These are phyloP conservation scores for Eucalyptus regnans DNA, from an alignment of 345 rosid species.

Conservation along the genomic window DNA sequence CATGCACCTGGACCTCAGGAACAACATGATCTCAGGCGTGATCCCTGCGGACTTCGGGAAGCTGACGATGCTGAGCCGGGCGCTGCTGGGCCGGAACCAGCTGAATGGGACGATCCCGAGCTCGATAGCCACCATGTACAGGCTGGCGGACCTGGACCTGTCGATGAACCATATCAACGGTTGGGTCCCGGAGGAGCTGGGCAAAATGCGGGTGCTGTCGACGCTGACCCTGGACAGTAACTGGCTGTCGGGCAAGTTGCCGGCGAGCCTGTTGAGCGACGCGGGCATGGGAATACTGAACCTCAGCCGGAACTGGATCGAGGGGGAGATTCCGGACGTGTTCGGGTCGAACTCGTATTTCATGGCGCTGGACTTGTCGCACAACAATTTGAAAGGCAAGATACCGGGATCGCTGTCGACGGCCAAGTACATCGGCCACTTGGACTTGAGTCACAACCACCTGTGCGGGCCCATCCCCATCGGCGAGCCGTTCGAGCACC, in stretches of 20 bases:
- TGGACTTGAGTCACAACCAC: conserved; percentile 83
- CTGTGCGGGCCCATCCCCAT: conserved; percentile 78
- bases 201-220: conserved; percentile 71
- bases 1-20: conserved; percentile 67
- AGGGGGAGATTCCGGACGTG: conserved; percentile 70
- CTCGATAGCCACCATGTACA: conserved; percentile 41
- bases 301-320: conserved; percentile 65
- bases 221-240: conserved; percentile 62
- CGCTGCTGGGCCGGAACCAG: conserved; percentile 55
- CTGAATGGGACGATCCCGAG: conserved; percentile 59
- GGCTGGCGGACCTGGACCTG: conserved; percentile 83
- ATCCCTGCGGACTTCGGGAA: conserved; percentile 63
- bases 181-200: conserved; percentile 46
- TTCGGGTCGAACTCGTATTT: conserved; percentile 63
- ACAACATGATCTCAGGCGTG: conserved; percentile 49
- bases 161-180: conserved; percentile 59
- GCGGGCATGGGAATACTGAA: conserved; percentile 58
- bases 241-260: conserved; percentile 46
- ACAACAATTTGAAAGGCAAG: conserved; percentile 52
- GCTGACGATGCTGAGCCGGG: conserved; percentile 73
- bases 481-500: conserved; percentile 73
- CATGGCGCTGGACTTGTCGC: conserved; percentile 69
- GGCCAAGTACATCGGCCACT: conserved; percentile 55
- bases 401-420: conserved; percentile 55
- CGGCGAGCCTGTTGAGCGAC: conserved; percentile 34